These are phyloP conservation scores for Thermoascus crustaceus DNA, from an alignment of 2,329 filamentous ascomycete genomes.

Conservation along the genomic window DNA sequence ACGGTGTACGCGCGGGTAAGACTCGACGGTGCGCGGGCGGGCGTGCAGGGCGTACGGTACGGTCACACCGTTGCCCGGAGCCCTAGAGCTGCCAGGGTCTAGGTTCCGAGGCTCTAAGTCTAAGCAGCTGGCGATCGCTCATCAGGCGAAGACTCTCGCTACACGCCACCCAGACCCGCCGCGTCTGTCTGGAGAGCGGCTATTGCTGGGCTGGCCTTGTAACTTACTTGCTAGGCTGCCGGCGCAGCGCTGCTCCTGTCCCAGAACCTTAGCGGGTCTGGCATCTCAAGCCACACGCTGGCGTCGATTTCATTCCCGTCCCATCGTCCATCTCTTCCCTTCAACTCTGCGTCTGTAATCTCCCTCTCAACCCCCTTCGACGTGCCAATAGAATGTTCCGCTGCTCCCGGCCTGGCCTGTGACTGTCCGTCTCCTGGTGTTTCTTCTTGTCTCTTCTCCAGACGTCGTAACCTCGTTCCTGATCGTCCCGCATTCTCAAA, in stretches of 20 bases:
- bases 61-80: slow-evolving; percentile 2
- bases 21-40: neutral
- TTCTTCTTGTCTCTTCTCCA: neutral
- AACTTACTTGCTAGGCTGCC: neutral
- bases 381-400: neutral
- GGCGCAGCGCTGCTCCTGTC: slow-evolving; percentile 10
- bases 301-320: slow-evolving; percentile 14
- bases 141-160: slow-evolving; percentile 8
- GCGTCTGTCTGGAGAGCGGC: neutral
- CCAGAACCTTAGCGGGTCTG: slow-evolving; percentile 21
- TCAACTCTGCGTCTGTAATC: slow-evolving; percentile 3
- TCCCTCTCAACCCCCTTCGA: neutral
- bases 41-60: neutral
- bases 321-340: slow-evolving; percentile 4
- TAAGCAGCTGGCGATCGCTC: slow-evolving; percentile 7
- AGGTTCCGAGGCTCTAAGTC: slow-evolving; percentile 3
- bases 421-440: neutral
- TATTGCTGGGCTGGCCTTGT: neutral
- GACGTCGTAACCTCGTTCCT: neutral
- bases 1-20: neutral
- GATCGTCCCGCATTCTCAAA: slow-evolving; percentile 1
- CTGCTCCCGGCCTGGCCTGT: neutral
- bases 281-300: slow-evolving; percentile 18
- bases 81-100: too few relatives aligned
- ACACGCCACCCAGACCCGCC: slow-evolving; percentile 14